Conservation (phyloP, 768 basidiomycete species). For the Lactifluus subvellereus region DNA sequence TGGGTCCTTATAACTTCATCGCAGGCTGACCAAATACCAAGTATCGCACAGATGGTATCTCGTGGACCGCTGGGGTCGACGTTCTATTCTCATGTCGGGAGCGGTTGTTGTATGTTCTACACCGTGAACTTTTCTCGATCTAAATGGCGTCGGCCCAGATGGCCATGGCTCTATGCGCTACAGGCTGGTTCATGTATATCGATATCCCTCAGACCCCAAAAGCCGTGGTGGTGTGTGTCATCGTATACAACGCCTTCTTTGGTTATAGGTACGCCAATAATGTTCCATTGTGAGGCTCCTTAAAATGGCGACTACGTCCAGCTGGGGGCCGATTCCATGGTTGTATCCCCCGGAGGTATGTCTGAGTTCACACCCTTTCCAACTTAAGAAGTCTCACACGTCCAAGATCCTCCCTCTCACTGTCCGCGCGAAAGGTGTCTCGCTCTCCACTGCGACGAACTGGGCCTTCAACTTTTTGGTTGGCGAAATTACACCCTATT, state of each 20-base stretch:
- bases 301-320: constrained; percentile 23
- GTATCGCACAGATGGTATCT: constrained; percentile 71
- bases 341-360: constrained; percentile 78
- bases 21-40: constrained; percentile 12
- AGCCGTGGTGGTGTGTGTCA: constrained; percentile 83
- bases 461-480: constrained; percentile 85
- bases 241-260: constrained; percentile 91
- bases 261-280: constrained; percentile 59
- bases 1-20: constrained; percentile 35
- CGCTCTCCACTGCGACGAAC: constrained; percentile 86
- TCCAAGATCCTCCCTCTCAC: constrained; percentile 80
- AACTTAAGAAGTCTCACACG: constrained; percentile 8
- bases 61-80: constrained; percentile 86
- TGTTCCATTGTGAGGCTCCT: background rate
- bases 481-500: constrained; percentile 77
- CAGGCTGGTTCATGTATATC: constrained; percentile 92
- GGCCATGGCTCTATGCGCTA: constrained; percentile 70
- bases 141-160: constrained; percentile 43
- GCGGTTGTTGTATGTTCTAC: constrained; percentile 60
- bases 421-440: constrained; percentile 93
- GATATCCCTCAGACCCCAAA: constrained; percentile 80
- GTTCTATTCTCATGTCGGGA: constrained; percentile 80
- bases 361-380: background rate
- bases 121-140: background rate
- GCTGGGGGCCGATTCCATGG: constrained; percentile 89